Evolutionary conservation across 306 rosid species (phyloP).

Genomic region (Arachis stenosperma): DNA sequence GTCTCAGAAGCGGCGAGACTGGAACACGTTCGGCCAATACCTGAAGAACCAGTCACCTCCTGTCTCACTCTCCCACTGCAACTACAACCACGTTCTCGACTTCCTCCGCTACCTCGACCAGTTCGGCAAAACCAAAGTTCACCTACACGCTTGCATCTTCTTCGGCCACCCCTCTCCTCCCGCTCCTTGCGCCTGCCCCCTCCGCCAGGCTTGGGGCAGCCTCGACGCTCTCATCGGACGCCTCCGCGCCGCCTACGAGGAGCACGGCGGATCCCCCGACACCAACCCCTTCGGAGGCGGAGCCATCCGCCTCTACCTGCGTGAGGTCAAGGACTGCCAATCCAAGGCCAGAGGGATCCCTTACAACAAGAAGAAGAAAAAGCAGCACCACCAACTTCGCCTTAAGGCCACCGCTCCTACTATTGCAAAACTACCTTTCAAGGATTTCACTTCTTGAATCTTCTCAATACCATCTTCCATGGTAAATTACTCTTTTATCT

Average conservation of each 20-base stretch:
- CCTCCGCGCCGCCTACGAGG: constrained; percentile 89
- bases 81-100: constrained; percentile 79
- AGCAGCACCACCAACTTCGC: constrained; percentile 37
- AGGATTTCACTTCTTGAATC: constrained; percentile 49
- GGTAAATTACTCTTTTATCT: too few species aligned
- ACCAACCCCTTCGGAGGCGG: constrained; percentile 82
- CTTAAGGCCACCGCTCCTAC: constrained; percentile 37
- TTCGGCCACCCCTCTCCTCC: constrained; percentile 94
- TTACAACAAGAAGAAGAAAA: constrained; percentile 80
- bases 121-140: constrained; percentile 96
- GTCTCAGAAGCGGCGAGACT: constrained; percentile 81
- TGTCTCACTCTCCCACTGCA: constrained; percentile 70
- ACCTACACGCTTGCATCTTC: constrained; percentile 74
- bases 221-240: constrained; percentile 93
- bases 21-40: constrained; percentile 93
- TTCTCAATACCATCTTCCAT: too few species aligned
- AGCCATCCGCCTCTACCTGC: constrained; percentile 66
- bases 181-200: constrained; percentile 88
- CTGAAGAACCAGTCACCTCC: constrained; percentile 68
- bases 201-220: constrained; percentile 94
- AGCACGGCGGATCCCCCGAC: constrained; percentile 76
- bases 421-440: constrained; percentile 46
- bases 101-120: constrained; percentile 88
- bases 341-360: constrained; percentile 89
- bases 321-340: constrained; percentile 88